Evolutionary conservation across 2,329 filamentous ascomycete species (phyloP).

Genomic region (Atkinsonella texensis): DNA sequence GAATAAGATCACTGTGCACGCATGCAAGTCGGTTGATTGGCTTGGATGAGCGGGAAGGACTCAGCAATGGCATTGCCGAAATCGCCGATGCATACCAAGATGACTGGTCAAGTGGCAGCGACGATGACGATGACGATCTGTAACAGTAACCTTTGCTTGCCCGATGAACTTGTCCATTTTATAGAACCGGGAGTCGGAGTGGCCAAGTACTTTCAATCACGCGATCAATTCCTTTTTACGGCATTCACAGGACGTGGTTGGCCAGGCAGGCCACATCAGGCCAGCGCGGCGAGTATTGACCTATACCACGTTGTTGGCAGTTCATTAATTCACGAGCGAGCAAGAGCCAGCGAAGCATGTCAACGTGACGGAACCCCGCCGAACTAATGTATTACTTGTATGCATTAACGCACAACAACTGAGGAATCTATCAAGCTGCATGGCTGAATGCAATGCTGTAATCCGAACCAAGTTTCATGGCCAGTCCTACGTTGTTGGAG

Average conservation of each 20-base stretch:
- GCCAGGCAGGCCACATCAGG: no score
- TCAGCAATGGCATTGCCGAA: conserved; percentile 71
- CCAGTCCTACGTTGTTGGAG: conserved; percentile 1
- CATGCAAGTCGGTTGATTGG: conserved; percentile 51
- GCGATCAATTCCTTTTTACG: no score
- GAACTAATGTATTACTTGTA: not conserved
- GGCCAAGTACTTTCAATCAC: no score
- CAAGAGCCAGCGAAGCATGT: no score
- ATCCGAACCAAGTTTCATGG: not conserved
- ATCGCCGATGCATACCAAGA: conserved; percentile 83
- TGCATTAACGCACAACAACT: not conserved
- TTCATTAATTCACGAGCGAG: no score
- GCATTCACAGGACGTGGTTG: no score
- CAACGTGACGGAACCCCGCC: no score
- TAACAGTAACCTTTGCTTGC: conserved; percentile 3
- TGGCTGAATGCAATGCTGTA: not conserved
- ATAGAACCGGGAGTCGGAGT: not conserved
- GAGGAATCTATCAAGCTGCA: not conserved
- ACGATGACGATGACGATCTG: conserved; percentile 53
- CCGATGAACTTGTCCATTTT: not conserved
- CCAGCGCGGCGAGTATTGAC: no score
- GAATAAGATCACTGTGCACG: conserved; percentile 53
- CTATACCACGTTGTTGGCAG: no score
- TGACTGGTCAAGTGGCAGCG: conserved; percentile 70
- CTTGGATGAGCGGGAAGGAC: conserved; percentile 68